Percentiles rank a stretch among this genome's conserved stretches.
Conservation (phyloP, 441 rosid species). For the Capsella rubella region DNA sequence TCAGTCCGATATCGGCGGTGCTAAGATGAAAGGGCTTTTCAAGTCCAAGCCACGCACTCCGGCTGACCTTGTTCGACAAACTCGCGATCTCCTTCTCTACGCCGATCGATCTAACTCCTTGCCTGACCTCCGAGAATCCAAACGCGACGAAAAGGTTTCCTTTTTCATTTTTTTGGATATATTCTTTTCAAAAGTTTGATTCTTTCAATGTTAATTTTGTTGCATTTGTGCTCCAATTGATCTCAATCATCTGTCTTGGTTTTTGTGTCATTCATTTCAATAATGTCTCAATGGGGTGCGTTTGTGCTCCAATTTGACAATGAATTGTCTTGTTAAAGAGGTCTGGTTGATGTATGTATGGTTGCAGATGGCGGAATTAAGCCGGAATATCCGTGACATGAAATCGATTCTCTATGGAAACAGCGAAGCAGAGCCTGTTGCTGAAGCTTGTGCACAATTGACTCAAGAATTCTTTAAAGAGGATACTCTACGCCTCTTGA, state of each 20-base stretch:
- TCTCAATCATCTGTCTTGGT: neutral
- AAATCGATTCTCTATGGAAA: conserved; percentile 89
- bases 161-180: neutral
- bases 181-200: neutral
- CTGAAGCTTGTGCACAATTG: conserved; percentile 90
- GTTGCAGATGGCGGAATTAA: conserved; percentile 75
- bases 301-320: neutral
- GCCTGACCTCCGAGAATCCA: conserved; percentile 63
- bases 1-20: conserved; percentile 34
- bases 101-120: conserved; percentile 46
- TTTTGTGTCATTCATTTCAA: neutral
- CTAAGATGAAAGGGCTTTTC: conserved; percentile 87
- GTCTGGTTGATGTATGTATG: neutral
- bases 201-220: neutral
- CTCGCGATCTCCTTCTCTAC: conserved; percentile 83
- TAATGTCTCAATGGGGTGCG: neutral
- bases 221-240: no score
- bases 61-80: conserved; percentile 79
- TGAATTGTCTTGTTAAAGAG: neutral
- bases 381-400: conserved; percentile 80
- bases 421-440: conserved; percentile 91
- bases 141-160: conserved; percentile 92
- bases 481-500: conserved; percentile 77
- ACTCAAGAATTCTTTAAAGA: conserved; percentile 93
- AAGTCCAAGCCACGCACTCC: conserved; percentile 97